Evolutionary conservation across 352 stramenopile species (phyloP), one percentile per base, ranked within the genome.

Genomic region (Pythium sukuiense): DNA sequence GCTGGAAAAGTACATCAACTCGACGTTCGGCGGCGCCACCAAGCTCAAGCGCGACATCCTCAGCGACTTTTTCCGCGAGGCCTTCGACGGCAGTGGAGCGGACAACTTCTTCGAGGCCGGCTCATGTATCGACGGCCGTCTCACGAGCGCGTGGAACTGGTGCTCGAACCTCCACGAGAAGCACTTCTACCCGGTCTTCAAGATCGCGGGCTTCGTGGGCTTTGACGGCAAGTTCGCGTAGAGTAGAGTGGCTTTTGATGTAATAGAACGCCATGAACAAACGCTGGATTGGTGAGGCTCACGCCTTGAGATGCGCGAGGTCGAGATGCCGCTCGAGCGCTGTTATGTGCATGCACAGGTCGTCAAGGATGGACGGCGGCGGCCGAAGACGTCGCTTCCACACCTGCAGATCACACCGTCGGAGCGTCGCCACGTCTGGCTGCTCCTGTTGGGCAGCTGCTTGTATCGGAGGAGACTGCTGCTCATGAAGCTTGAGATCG

Each of bases 81-180:
- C 95, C 8, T 99, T 99, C 72, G 96, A 99, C 69, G 96, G 96
- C 37, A 98, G 88, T 59, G 93, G 95, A 32, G 93, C 87, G 33
- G 92, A 98, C 74, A 98, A 98, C 69, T 98, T 98, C 63, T 98
- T 98, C 58, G 95, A 98, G 55, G 95, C 96, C 11, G 95, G 94
- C 6, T 97, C 86, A 54, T 99, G 97, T 70, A 98, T 99, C 64
- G 97, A 99, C 73, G 97, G 97, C 12, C 81, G 96, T 6, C 88
- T 99, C 55, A 99, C 96, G 35, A 98, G 89, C 45, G 96, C 97
- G 6, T 99, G 97, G 96, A 99, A 99, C 77, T 99, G 96, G 96
- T 99, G 96, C 76, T 98, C 90, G 24, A 90, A 97, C 55, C 74
- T 99, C 45, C 76, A 94, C 66, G 81, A 89, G 45, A 99, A 99